Evolutionary conservation across 805 yeast genomes (phyloP).

Genomic region (Ogataea degrootiae): DNA sequence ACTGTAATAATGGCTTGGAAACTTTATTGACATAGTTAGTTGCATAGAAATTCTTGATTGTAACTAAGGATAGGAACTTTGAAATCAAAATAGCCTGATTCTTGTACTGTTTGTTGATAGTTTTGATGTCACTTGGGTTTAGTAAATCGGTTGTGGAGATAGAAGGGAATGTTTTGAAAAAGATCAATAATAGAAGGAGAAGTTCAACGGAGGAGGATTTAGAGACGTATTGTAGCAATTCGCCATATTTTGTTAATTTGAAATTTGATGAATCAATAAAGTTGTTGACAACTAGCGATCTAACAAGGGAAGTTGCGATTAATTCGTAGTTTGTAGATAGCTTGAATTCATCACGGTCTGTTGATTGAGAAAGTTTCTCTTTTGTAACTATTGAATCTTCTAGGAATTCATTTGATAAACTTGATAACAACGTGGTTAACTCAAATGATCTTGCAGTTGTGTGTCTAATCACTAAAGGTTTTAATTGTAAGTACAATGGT

Average conservation of each 20-base stretch:
- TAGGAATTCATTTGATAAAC: constrained; percentile 29
- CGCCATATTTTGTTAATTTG: constrained; percentile 49
- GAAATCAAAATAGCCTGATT: constrained; percentile 38
- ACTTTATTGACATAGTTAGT: constrained; percentile 64
- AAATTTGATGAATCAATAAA: constrained; percentile 39
- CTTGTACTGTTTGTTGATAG: constrained; percentile 35
- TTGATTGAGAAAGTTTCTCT: constrained; percentile 1
- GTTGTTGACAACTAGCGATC: constrained; percentile 49
- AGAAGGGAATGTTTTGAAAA: constrained; percentile 34
- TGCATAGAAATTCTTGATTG: constrained; percentile 43
- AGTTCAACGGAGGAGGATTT: constrained; percentile 31
- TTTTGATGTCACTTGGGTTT: constrained; percentile 27
- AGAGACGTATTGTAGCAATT: constrained; percentile 36
- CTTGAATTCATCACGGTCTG: constrained; percentile 24
- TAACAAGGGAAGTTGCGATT: constrained; percentile 49
- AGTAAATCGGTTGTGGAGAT: constrained; percentile 39
- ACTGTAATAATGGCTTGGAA: constrained; percentile 59
- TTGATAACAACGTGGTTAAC: constrained; percentile 27
- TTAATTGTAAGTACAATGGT: constrained; percentile 40
- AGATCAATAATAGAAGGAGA: constrained; percentile 43
- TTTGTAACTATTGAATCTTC: constrained; percentile 16
- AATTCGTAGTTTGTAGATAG: constrained; percentile 47
- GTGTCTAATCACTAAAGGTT: constrained; percentile 31
- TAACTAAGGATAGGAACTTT: constrained; percentile 44
- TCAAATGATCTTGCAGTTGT: constrained; percentile 29